phyloP scores from a whole-genome alignment of 2,329 filamentous ascomycete species.

The Colletotrichum tofieldiae region DNA sequence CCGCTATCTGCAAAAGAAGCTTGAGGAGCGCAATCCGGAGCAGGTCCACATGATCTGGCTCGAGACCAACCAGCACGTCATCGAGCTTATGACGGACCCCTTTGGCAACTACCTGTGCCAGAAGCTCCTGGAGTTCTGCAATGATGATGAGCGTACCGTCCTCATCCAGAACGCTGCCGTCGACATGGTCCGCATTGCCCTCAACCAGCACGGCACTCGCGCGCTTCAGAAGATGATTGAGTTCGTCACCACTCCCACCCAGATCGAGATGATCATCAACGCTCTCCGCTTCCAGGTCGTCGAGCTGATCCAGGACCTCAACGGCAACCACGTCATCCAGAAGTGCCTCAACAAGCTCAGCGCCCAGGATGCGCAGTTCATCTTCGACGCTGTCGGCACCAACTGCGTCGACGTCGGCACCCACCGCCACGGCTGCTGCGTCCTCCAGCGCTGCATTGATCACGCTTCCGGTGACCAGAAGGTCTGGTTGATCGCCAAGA shows the following conservation, averaged over 20 bases:
- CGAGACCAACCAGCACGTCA: conserved; percentile 93
- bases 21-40: conserved; percentile 89
- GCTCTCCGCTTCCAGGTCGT: conserved; percentile 89
- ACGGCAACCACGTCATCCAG: conserved; percentile 99
- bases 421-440: conserved; percentile 97
- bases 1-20: conserved; percentile 95
- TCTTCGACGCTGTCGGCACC: conserved; percentile 92
- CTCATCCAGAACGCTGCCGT: conserved; percentile 92
- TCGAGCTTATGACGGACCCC: conserved; percentile 98
- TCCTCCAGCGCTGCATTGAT: conserved; percentile 97
- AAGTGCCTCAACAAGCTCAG: conserved; percentile 97
- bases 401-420: conserved; percentile 94
- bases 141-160: conserved; percentile 92
- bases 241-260: conserved; percentile 87
- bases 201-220: conserved; percentile 97
- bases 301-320: conserved; percentile 95
- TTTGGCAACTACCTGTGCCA: conserved; percentile 99
- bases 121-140: conserved; percentile 96
- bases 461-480: conserved; percentile 94
- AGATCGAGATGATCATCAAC: conserved; percentile 89
- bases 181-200: conserved; percentile 91
- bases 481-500: conserved; percentile 85
- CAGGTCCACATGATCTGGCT: conserved; percentile 94
- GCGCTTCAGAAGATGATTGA: conserved; percentile 99
- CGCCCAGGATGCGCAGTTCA: conserved; percentile 90